Percentiles rank a stretch among this genome's conserved stretches.
Evolutionary conservation across 768 basidiomycete genomes (phyloP).

Genomic region (Collybia nuda): DNA sequence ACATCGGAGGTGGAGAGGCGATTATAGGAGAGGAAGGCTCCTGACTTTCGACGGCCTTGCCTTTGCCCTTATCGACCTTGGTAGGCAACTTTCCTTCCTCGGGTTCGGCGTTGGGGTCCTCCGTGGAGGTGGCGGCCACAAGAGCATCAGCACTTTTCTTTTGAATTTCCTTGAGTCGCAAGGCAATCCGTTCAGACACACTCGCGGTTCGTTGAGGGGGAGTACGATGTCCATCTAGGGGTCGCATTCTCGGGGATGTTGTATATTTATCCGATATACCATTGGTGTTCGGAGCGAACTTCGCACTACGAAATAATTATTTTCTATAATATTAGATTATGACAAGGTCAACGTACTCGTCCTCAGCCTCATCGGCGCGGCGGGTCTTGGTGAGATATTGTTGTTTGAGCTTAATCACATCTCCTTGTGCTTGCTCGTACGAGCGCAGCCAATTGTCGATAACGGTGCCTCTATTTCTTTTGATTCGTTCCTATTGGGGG

Average conservation of each 20-base stretch:
- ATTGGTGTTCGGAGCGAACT: conserved; percentile 75
- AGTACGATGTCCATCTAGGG: conserved; percentile 49
- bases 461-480: conserved; percentile 53
- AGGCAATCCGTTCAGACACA: conserved; percentile 84
- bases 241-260: conserved; percentile 67
- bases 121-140: conserved; percentile 27
- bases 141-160: conserved; percentile 46
- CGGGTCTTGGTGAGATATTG: conserved; percentile 77
- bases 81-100: conserved; percentile 37
- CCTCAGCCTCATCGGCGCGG: conserved; percentile 88
- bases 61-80: conserved; percentile 85
- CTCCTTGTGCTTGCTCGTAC: conserved; percentile 69
- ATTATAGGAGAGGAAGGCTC: conserved; percentile 30
- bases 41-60: conserved; percentile 51
- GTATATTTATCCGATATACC: conserved; percentile 74
- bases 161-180: conserved; percentile 80
- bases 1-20: conserved; percentile 63
- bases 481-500: conserved; percentile 54
- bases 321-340: not conserved
- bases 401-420: conserved; percentile 73
- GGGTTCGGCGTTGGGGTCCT: conserved; percentile 24
- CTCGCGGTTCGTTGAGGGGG: conserved; percentile 68
- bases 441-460: conserved; percentile 66
- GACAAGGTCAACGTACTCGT: conserved; percentile 66
- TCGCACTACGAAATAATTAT: conserved; percentile 51